Evolutionary conservation across 495 filamentous ascomycete genomes (phyloP).

Genomic region (Lichenothelia convexa): DNA sequence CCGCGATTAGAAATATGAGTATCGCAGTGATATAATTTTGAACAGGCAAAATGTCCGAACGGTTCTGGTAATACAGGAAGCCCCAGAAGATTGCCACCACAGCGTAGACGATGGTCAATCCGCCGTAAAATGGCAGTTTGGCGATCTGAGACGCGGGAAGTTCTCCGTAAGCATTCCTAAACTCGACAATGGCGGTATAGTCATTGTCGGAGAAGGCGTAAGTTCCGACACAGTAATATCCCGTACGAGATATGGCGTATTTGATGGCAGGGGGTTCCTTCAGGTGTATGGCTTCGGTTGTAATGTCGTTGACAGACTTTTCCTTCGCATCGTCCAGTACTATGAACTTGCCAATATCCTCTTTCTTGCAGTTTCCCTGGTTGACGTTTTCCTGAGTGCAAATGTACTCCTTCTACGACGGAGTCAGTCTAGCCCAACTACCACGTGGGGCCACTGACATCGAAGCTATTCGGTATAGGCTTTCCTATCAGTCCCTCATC

Average conservation of each 20-base stretch:
- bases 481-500: constrained; percentile 64
- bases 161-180: constrained; percentile 91
- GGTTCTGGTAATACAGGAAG: constrained; percentile 88
- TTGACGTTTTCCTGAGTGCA: constrained; percentile 54
- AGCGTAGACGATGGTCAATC: constrained; percentile 83
- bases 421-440: neutral
- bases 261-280: constrained; percentile 55
- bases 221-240: constrained; percentile 89
- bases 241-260: constrained; percentile 70
- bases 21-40: constrained; percentile 99
- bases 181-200: constrained; percentile 71
- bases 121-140: constrained; percentile 95
- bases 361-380: constrained; percentile 48
- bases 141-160: constrained; percentile 88
- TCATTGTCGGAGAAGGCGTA: constrained; percentile 40
- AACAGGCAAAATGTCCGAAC: constrained; percentile 87
- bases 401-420: constrained; percentile 45
- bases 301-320: constrained; percentile 46
- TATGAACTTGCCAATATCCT: constrained; percentile 71
- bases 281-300: constrained; percentile 65
- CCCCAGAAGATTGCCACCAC: constrained; percentile 78
- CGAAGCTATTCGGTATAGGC: constrained; percentile 6
- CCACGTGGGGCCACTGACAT: neutral
- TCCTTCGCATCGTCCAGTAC: constrained; percentile 53
- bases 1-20: constrained; percentile 77